These are phyloP conservation scores for Penicillium sp. DNA, from an alignment of 2,329 filamentous ascomycete species.

Conservation along the genomic window DNA sequence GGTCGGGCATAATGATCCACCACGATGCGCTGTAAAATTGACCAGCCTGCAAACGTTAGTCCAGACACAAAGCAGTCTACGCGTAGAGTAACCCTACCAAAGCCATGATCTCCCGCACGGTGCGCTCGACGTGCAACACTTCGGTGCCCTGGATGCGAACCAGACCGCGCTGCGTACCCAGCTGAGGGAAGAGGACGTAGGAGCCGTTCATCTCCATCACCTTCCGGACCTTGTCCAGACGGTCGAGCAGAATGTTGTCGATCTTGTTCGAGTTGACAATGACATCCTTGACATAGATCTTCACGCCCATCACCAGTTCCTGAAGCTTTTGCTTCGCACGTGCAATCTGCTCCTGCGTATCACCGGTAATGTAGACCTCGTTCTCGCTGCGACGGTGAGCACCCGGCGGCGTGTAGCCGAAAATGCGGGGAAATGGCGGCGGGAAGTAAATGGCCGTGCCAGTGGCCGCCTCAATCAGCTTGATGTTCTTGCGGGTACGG, in stretches of 20 bases:
- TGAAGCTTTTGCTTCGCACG: constrained; percentile 84
- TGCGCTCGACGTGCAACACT: constrained; percentile 86
- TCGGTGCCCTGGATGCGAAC: constrained; percentile 89
- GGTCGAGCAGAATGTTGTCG: constrained; percentile 81
- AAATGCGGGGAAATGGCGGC: constrained; percentile 82
- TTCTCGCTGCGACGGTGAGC: constrained; percentile 73
- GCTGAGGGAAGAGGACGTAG: constrained; percentile 80
- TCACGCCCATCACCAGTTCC: constrained; percentile 70
- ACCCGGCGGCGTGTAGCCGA: constrained; percentile 76
- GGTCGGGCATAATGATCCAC: constrained; percentile 77
- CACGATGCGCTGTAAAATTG: constrained; percentile 97
- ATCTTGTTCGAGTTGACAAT: constrained; percentile 84
- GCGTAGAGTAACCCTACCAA: too few relatives aligned
- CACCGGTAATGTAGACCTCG: constrained; percentile 91
- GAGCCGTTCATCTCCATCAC: constrained; percentile 95
- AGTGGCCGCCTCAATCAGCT: constrained; percentile 88
- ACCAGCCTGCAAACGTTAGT: constrained; percentile 57
- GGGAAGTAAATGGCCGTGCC: constrained; percentile 98
- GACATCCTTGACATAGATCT: constrained; percentile 85
- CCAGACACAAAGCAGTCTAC: too few relatives aligned
- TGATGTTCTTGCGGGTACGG: constrained; percentile 92
- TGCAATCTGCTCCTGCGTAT: constrained; percentile 72
- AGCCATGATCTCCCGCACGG: constrained; percentile 90
- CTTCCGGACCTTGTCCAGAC: constrained; percentile 92
- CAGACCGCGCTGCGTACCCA: constrained; percentile 74